Evolutionary conservation across 306 rosid genomes (phyloP).

Genomic region (Cercis canadensis): DNA sequence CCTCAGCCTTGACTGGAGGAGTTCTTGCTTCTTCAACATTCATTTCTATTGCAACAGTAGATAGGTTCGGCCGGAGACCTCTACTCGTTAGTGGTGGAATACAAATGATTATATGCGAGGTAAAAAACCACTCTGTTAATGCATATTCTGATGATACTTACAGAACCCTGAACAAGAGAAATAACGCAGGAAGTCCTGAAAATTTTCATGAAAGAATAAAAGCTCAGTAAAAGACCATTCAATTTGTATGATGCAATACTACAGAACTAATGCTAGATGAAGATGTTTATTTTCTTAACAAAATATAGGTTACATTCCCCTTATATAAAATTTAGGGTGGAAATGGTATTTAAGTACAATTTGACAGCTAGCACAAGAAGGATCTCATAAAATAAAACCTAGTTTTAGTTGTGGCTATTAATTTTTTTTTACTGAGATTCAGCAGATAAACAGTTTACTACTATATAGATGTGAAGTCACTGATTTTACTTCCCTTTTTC

Average conservation of each 20-base stretch:
- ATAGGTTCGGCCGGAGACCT: conserved; percentile 72
- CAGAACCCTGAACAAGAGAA: too few species aligned
- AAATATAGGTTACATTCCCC: not conserved
- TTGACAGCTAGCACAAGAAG: not conserved
- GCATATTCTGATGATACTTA: not conserved
- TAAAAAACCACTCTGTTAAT: conserved; percentile 32
- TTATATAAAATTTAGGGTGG: not conserved
- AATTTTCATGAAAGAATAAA: too few species aligned
- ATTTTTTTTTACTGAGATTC: not conserved
- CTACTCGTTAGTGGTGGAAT: conserved; percentile 88
- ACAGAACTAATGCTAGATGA: too few species aligned
- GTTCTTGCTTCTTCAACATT: conserved; percentile 81
- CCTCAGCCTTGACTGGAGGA: conserved; percentile 91
- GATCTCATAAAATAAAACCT: not conserved
- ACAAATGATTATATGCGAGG: conserved; percentile 87
- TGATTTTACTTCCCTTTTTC: conserved; percentile 21
- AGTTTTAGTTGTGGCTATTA: not conserved
- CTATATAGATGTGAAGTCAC: not conserved
- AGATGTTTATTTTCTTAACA: not conserved
- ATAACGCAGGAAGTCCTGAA: too few species aligned
- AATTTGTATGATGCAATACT: too few species aligned
- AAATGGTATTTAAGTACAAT: not conserved
- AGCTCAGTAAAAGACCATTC: too few species aligned
- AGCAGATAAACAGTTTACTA: not conserved
- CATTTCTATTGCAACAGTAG: conserved; percentile 82